These are phyloP conservation scores for Cercospora zeae-maydis DNA, from an alignment of 2,329 filamentous ascomycete genomes.

Conservation along the genomic window DNA sequence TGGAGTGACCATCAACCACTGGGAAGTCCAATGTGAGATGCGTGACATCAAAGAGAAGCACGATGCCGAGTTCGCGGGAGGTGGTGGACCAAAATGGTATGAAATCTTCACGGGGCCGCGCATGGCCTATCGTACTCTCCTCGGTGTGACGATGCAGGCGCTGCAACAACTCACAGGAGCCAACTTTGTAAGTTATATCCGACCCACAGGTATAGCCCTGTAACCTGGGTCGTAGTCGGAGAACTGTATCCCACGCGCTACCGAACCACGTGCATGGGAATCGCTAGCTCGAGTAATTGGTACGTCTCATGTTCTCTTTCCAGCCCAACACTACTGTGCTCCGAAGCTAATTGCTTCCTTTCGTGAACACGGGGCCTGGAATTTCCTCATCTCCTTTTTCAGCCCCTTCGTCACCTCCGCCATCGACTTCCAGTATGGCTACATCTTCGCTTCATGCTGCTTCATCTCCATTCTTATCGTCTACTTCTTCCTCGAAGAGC, in stretches of 20 bases:
- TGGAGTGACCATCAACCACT: constrained; percentile 55
- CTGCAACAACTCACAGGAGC: constrained; percentile 67
- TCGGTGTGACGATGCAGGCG: constrained; percentile 61
- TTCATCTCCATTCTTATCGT: constrained; percentile 62
- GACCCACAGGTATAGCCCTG: constrained; percentile 55
- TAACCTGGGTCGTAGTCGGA: constrained; percentile 54
- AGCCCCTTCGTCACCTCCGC: constrained; percentile 71
- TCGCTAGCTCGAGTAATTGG: constrained; percentile 63
- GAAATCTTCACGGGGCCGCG: constrained; percentile 64
- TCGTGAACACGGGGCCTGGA: constrained; percentile 19
- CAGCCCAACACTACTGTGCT: neutral
- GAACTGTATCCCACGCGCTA: constrained; percentile 57
- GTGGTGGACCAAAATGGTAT: constrained; percentile 57
- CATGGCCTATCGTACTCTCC: constrained; percentile 61
- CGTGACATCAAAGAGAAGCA: constrained; percentile 55
- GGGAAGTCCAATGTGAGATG: constrained; percentile 51
- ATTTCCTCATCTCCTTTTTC: constrained; percentile 57
- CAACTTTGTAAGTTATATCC: constrained; percentile 47
- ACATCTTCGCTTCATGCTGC: constrained; percentile 72
- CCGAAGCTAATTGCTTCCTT: neutral
- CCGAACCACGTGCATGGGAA: constrained; percentile 43
- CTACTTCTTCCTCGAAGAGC: constrained; percentile 75
- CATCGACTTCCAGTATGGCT: constrained; percentile 71
- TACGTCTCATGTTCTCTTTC: constrained; percentile 28
- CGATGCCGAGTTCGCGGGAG: constrained; percentile 49